A percentile compares a stretch with the other conserved stretches of the same genome.
These are phyloP conservation scores for Bruguiera parviflora DNA, from an alignment of 345 rosid genomes.

Conservation along the genomic window DNA sequence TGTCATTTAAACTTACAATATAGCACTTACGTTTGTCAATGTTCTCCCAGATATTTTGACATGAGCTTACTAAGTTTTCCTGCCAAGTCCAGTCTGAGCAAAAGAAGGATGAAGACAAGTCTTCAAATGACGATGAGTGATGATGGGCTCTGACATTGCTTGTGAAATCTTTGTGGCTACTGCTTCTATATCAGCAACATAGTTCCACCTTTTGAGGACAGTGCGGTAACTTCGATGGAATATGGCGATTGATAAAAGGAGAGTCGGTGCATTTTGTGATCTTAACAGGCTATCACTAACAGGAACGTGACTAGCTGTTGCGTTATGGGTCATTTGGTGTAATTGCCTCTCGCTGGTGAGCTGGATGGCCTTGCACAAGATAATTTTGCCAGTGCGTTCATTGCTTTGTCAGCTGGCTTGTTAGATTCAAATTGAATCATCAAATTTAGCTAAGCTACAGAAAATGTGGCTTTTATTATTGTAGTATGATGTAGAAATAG, in stretches of 20 bases:
- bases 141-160: background rate
- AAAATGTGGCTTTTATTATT: no score
- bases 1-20: conserved; percentile 1
- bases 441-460: no score
- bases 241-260: background rate
- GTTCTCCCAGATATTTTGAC: background rate
- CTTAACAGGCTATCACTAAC: no score
- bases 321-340: no score
- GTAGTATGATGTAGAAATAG: no score
- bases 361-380: no score
- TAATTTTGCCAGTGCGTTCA: no score
- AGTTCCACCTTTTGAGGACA: background rate
- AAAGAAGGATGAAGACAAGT: conserved; percentile 43
- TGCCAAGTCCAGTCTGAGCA: conserved; percentile 22
- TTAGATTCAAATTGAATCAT: no score
- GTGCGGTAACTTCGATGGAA: background rate
- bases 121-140: conserved; percentile 42
- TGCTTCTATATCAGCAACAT: background rate
- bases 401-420: no score
- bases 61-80: background rate
- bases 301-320: no score
- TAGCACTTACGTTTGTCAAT: background rate
- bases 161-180: background rate
- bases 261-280: background rate
- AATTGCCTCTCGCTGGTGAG: no score